Evolutionary conservation across 1,284 basidiomycete species (phyloP).

Genomic region (Tausonia pullulans): DNA sequence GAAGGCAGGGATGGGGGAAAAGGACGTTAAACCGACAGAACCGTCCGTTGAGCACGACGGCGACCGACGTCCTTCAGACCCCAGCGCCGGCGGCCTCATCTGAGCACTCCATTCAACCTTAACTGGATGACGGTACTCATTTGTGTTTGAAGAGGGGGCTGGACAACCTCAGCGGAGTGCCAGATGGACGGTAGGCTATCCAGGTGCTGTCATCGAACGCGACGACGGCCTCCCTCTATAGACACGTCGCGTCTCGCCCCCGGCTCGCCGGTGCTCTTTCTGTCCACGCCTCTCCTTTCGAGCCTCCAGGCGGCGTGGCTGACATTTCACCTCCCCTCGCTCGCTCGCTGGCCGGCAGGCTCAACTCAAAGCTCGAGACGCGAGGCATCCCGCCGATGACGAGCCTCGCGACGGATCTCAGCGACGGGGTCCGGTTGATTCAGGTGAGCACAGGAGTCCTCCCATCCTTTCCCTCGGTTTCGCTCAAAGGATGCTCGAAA

Average conservation of each 20-base stretch:
- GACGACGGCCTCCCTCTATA: neutral
- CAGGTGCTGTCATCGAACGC: neutral
- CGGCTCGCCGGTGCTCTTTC: neutral
- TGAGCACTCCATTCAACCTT: too few relatives aligned
- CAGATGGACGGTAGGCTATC: too few relatives aligned
- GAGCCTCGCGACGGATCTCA: slow-evolving; percentile 79
- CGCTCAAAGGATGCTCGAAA: neutral
- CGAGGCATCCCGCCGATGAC: slow-evolving; percentile 80
- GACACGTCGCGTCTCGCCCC: neutral
- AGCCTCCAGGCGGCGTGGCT: neutral
- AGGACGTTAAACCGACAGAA: too few relatives aligned
- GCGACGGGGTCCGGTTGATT: slow-evolving; percentile 87
- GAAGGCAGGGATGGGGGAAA: too few relatives aligned
- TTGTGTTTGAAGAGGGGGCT: too few relatives aligned
- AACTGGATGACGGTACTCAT: too few relatives aligned
- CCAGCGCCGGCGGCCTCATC: too few relatives aligned
- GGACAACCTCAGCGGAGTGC: too few relatives aligned
- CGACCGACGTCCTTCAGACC: too few relatives aligned
- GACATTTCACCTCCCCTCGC: neutral
- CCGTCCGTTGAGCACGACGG: too few relatives aligned
- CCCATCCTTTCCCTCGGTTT: too few relatives aligned
- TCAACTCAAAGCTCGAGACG: slow-evolving; percentile 87
- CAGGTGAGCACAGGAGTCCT: slow-evolving; percentile 35
- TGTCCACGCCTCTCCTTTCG: neutral
- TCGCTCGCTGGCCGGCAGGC: slow-evolving; percentile 45